A percentile compares a stretch with the other conserved stretches of the same genome.
These are phyloP conservation scores for Mesotaenium endlicherianum DNA, from an alignment of 139 green algal species.

Conservation along the genomic window DNA sequence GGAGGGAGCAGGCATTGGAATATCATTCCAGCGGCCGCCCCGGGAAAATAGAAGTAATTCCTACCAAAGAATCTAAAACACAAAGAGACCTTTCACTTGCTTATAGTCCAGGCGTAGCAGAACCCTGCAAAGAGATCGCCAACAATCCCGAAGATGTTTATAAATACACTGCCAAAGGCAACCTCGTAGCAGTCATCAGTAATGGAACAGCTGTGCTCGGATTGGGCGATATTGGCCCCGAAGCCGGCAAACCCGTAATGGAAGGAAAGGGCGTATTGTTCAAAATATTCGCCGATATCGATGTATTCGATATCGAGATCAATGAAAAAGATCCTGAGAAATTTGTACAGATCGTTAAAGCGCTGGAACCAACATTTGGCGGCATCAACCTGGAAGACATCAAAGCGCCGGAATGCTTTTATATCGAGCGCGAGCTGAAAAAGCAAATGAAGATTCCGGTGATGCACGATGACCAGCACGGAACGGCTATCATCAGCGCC, in stretches of 20 bases:
- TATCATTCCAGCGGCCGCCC: slow-evolving; percentile 55
- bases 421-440: slow-evolving; percentile 52
- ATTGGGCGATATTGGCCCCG: slow-evolving; percentile 54
- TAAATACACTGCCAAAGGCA: slow-evolving; percentile 54
- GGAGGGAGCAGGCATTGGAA: no score
- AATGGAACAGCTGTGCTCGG: slow-evolving; percentile 54
- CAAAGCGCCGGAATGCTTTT: slow-evolving; percentile 60
- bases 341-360: slow-evolving; percentile 48
- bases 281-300: slow-evolving; percentile 62
- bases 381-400: slow-evolving; percentile 62
- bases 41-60: slow-evolving; percentile 52
- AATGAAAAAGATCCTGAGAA: slow-evolving; percentile 28
- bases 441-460: slow-evolving; percentile 51
- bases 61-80: slow-evolving; percentile 52
- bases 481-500: slow-evolving; percentile 57
- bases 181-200: slow-evolving; percentile 34
- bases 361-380: slow-evolving; percentile 55
- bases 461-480: slow-evolving; percentile 53
- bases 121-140: slow-evolving; percentile 54
- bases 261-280: slow-evolving; percentile 62
- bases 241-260: slow-evolving; percentile 60
- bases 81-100: slow-evolving; percentile 50
- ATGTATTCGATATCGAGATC: slow-evolving; percentile 57
- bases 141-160: slow-evolving; percentile 35
- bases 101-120: slow-evolving; percentile 55